Evolutionary conservation across 495 filamentous ascomycete species (phyloP).

Genomic region (Evansstolkia leycettana): DNA sequence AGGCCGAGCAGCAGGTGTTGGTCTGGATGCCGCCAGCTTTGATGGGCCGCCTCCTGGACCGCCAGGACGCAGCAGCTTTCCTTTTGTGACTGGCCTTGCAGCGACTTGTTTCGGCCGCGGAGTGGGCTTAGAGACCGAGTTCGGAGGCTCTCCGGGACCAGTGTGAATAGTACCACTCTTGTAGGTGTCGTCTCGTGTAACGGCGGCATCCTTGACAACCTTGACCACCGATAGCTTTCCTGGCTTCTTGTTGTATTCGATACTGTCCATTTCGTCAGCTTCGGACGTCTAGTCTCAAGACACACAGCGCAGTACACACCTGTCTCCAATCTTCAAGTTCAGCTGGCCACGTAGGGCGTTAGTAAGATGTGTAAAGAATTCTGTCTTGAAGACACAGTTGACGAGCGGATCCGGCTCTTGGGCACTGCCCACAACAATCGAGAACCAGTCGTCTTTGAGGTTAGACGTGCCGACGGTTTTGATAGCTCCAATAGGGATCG

Average conservation of each 20-base stretch:
- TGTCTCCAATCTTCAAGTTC: conserved; percentile 67
- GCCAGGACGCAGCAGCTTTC: conserved; percentile 81
- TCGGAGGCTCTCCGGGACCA: conserved; percentile 67
- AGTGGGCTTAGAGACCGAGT: conserved; percentile 70
- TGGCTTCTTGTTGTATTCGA: conserved; percentile 98
- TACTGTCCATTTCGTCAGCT: conserved; percentile 33
- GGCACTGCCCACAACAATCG: conserved; percentile 71
- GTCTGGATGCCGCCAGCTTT: conserved; percentile 43
- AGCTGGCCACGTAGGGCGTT: conserved; percentile 62
- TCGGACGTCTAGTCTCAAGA: not conserved
- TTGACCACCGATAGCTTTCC: conserved; percentile 83
- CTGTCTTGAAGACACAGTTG: conserved; percentile 91
- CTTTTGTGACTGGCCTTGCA: conserved; percentile 75
- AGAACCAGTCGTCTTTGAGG: conserved; percentile 92
- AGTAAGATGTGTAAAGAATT: conserved; percentile 86
- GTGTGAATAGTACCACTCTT: conserved; percentile 90
- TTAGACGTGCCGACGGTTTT: conserved; percentile 71
- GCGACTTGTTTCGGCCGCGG: conserved; percentile 75
- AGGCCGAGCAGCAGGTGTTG: conserved; percentile 20
- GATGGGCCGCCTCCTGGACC: conserved; percentile 74
- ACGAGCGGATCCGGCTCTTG: conserved; percentile 87
- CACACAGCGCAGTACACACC: conserved; percentile 7
- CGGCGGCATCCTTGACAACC: conserved; percentile 70
- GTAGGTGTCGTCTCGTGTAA: conserved; percentile 67
- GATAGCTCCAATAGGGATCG: conserved; percentile 72